Base-by-base conservation (phyloP, 2,329 filamentous ascomycete genomes). In the Fusarium sp. region DNA sequence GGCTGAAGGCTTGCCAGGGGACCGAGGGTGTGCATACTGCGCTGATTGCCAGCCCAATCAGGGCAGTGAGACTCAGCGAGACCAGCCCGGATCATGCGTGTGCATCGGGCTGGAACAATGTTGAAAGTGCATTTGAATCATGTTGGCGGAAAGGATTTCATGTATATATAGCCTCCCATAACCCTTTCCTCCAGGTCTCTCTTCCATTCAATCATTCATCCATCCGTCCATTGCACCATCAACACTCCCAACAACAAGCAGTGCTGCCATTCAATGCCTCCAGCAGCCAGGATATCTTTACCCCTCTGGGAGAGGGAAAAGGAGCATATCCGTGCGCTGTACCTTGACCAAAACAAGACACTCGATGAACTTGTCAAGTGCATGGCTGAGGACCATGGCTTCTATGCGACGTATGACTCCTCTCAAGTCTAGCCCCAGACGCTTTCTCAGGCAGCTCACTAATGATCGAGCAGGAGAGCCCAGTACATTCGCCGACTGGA, bases 381-480 rank as follows among this genome's bases (percentile, higher is more conserved):
- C 13, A 74, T 74, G 68, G 9, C n/a, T 0, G 14, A 54, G 6
- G 18, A n/a, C 6, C 16, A 63, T 14, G 29, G n/a, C 0, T 74
- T 74, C 7, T 5, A 54, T 18, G 56, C 63, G 5, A 65, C 71
- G 70, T 63, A 29, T 20, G 60, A 25, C 3, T 29, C 18, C 31
- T 7, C 4, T n/a, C 10, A 52, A n/a, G 16, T 50, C 27, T 13
- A 1, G 25, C 16, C 25, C 45, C 14, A 11, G 22, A 11, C 16
- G 45, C 25, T 29, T 52, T 31, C 27, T 8, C 6, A 2, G 27
- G 11, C 6, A 31, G 27, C 27, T n/a, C 13, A n/a, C 22, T 58
- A 11, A 40, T 38, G 3, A 11, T 40, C 33, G 18, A 14, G 11
- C 27, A 60, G 57, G 27, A 60, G 22, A 36, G 35, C 56, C 35